Evolutionary conservation across 2,329 filamentous ascomycete genomes (phyloP), one percentile per base, ranked within the genome.

Genomic region (Botrytis pseudocinerea): DNA sequence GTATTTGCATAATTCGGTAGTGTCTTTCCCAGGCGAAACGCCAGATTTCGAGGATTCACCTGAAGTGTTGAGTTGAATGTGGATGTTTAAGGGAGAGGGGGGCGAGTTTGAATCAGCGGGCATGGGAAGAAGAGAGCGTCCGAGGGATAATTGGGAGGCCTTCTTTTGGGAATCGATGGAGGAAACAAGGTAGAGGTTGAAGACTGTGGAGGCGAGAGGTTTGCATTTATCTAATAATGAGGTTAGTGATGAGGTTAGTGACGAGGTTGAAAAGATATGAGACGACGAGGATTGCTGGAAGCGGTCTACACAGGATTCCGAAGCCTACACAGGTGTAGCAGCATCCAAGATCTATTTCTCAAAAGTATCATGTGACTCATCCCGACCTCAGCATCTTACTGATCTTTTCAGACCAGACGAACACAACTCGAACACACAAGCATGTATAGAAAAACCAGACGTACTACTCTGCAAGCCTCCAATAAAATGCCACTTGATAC

Each of bases 61-160:
- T 0, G 93, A 97, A 0, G 96, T 99, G 83, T 99, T 99, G 78
- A 99, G 91, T 83, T 99, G 96, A 28, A 99, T 91, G 84, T 96
- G 94, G 44, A 99, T 86, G 72, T 82, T 73, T 83, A 82, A 63
- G 82, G 80, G 57, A 1, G 78, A 48, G 70, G 81, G 73, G 8
- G 76, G 35, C 69, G 81, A 73, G 54, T 82, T 76, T 61, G 82
- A 77, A 35, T 82, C 79, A 38, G 85, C 69, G 10, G 68, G 57
- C 22, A 60, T 32, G 20, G 68, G 80, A 54, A 92, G 83, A 54
- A 88, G 89, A 20, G 87, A 88, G 65, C 96, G 91, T 22, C 93
- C 89, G 75, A 92, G 91, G 82, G 97, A 90, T 42, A 99, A 87
- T 69, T 93, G 87, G 71, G 90, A 88, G 0, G 94, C 96, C 82